phyloP scores from a whole-genome alignment of 176 grass and related monocot genomes.

The Rhynchospora tenuis region DNA sequence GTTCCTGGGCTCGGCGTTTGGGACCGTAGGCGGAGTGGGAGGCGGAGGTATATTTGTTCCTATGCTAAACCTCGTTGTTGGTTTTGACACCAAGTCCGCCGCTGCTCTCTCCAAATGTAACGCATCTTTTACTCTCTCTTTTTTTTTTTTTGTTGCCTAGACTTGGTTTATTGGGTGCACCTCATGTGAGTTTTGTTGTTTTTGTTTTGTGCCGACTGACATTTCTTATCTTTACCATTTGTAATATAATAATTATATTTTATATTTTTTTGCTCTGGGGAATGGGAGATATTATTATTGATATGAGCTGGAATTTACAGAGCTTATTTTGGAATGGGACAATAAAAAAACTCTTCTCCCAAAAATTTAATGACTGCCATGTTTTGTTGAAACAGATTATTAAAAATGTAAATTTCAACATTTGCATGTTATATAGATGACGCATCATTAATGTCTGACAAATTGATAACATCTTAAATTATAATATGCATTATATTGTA shows the following conservation, averaged over 20 bases:
- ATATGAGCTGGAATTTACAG: neutral
- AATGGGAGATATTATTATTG: neutral
- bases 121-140: neutral
- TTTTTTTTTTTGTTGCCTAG: neutral
- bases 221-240: neutral
- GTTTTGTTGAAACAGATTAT: neutral
- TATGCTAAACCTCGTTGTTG: slow-evolving; percentile 86
- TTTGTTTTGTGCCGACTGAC: neutral
- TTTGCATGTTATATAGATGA: neutral
- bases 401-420: neutral
- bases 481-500: no score
- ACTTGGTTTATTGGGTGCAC: neutral
- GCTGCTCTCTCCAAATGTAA: slow-evolving; percentile 98
- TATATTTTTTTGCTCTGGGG: neutral
- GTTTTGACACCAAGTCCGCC: slow-evolving; percentile 94
- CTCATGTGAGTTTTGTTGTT: neutral
- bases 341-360: neutral
- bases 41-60: slow-evolving; percentile 97
- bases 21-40: slow-evolving; percentile 91
- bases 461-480: neutral
- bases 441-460: no score
- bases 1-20: slow-evolving; percentile 89
- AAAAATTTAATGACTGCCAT: neutral
- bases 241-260: neutral
- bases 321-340: neutral